Base-by-base conservation (phyloP, 2,329 filamentous ascomycete genomes). In the Ceratocystis ficicola region DNA sequence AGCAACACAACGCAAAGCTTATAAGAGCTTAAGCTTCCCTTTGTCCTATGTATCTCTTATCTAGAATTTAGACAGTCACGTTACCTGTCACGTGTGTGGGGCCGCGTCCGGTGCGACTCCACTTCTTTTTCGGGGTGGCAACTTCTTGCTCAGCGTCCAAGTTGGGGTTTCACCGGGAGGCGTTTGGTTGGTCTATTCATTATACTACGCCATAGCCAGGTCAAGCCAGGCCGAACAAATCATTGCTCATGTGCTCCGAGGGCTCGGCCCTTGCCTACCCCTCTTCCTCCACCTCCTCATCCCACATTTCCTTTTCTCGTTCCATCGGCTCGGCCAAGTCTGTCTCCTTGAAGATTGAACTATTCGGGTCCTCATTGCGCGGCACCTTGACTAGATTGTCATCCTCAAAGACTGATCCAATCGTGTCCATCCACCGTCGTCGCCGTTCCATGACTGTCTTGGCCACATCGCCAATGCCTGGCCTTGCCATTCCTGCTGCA, bases 381-480 rank as follows among this genome's bases (percentile, higher is more conserved):
- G 91, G 90, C 52, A 96, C 86, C 65, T 81, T 83, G 68, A 83
- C 83, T 44, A 90, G 81, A 70, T 85, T 87, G 71, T 92, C 90
- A 71, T 89, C 89, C 68, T 92, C 87, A 71, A 99, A 95, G 0
- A 97, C 90, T 0, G 90, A 88, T 0, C 91, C 90, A 70, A 99
- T 95, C 48, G 85, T 92, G 69, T 90, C 88, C 69, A 90, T 91
- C 93, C 94, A 99, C 70, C 91, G 85, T 73, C 85, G 83, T 66
- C 92, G 83, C 68, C 93, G 83, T 74, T 96, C 92, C 92, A 99
- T 96, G 30, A 99, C 80, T 57, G 86, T 93, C 73, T 91, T 86
- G 2, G 94, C 94, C 67, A 91, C 82, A 75, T 99, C 94, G 32
- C 94, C 94, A 65, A 99, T 95, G 55, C 88, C 87, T 1, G 87